Conservation (phyloP, 805 yeast genomes). For the Ogataea ramenticola region DNA sequence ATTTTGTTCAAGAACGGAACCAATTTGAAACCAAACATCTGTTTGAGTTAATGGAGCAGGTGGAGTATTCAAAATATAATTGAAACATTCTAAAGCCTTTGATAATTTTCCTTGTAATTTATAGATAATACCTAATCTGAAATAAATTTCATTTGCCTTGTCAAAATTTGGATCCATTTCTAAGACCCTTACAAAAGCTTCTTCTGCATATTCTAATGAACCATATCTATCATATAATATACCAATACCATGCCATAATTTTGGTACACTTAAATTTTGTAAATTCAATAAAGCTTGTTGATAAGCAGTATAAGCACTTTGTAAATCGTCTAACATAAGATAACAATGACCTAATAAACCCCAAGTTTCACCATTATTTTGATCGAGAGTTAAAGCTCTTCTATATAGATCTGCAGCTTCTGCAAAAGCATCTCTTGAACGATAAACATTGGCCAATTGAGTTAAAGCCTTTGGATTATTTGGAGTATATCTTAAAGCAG, state of each 20-base stretch:
- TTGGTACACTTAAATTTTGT: conserved; percentile 91
- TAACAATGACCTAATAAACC: conserved; percentile 95
- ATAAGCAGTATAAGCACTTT: conserved; percentile 92
- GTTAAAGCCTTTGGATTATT: conserved; percentile 80
- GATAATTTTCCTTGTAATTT: conserved; percentile 87
- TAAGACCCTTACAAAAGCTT: conserved; percentile 92
- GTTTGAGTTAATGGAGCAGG: conserved; percentile 95
- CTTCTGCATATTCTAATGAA: conserved; percentile 94
- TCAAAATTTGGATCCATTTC: conserved; percentile 95
- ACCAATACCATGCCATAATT: conserved; percentile 98
- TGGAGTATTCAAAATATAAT: conserved; percentile 82
- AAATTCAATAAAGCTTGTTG: conserved; percentile 91
- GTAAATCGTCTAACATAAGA: conserved; percentile 92
- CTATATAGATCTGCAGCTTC: conserved; percentile 94
- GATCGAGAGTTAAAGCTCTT: conserved; percentile 71
- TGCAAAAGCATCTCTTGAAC: conserved; percentile 83
- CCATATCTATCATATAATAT: conserved; percentile 95
- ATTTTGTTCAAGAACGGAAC: conserved; percentile 90
- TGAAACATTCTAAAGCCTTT: conserved; percentile 89
- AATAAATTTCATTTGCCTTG: conserved; percentile 92
- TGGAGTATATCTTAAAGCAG: conserved; percentile 81
- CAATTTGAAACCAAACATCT: conserved; percentile 98
- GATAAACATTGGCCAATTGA: conserved; percentile 79
- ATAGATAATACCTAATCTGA: conserved; percentile 92
- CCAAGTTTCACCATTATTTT: conserved; percentile 95